Conservation (phyloP, 1,139 yeast species). For the Sugiyamaella neomexicana region DNA sequence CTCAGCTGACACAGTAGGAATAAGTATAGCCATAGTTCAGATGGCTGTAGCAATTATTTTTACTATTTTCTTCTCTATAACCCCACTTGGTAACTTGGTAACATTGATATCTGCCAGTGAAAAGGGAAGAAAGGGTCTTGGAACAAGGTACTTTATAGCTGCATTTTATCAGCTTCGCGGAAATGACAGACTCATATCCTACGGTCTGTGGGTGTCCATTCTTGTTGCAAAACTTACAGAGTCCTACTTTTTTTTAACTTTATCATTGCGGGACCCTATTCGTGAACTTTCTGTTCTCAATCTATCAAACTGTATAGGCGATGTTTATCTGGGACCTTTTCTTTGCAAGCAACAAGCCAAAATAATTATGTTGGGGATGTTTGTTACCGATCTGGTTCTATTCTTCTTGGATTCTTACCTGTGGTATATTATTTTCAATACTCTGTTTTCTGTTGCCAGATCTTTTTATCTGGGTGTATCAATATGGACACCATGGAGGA, state of each 20-base stretch:
- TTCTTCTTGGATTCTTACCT: conserved; percentile 84
- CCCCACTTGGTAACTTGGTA: conserved; percentile 59
- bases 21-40: conserved; percentile 56
- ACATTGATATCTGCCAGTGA: conserved; percentile 42
- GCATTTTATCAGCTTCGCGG: conserved; percentile 56
- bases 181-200: conserved; percentile 57
- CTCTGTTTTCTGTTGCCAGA: conserved; percentile 65
- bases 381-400: conserved; percentile 65
- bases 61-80: conserved; percentile 58
- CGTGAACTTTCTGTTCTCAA: conserved; percentile 62
- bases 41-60: conserved; percentile 61
- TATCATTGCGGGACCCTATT: conserved; percentile 77
- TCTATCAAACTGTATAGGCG: conserved; percentile 64
- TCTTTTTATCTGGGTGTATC: conserved; percentile 78
- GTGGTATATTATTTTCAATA: conserved; percentile 84
- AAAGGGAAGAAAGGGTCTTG: conserved; percentile 30
- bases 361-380: conserved; percentile 55
- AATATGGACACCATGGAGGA: conserved; percentile 84
- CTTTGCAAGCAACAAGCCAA: conserved; percentile 64
- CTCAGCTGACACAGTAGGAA: conserved; percentile 51
- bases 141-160: conserved; percentile 46
- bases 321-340: conserved; percentile 48
- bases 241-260: conserved; percentile 76
- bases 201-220: conserved; percentile 65
- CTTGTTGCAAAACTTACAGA: conserved; percentile 73